A percentile compares a stretch with the other conserved stretches of the same genome.
Evolutionary conservation across 2,329 filamentous ascomycete genomes (phyloP).

Genomic region (Peltaster fructicola): DNA sequence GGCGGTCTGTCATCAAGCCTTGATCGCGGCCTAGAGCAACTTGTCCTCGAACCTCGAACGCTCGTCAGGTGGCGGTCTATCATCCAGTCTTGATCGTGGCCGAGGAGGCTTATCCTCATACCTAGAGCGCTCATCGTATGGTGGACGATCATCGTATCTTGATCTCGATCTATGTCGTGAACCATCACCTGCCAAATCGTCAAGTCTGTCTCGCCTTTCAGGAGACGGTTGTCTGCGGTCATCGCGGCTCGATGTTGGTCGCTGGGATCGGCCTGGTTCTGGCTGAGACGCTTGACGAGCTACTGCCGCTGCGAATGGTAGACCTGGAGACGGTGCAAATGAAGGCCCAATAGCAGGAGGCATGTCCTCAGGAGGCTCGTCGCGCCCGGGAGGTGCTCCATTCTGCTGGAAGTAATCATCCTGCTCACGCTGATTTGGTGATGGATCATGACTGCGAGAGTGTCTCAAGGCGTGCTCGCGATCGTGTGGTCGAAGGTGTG

Average conservation of each 20-base stretch:
- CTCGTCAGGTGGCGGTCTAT: too few species aligned
- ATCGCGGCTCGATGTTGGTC: slow-evolving; percentile 4
- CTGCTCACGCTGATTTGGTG: slow-evolving; percentile 17
- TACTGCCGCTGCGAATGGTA: slow-evolving; percentile 30
- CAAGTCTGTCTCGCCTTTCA: slow-evolving; percentile 2
- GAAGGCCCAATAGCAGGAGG: slow-evolving; percentile 12
- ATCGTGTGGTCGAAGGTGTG: slow-evolving; percentile 11
- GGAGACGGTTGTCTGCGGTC: slow-evolving; percentile 4
- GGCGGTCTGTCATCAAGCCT: slow-evolving; percentile 2
- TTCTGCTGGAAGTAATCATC: slow-evolving; percentile 6
- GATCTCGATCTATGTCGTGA: slow-evolving; percentile 5
- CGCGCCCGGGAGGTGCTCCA: slow-evolving; percentile 4
- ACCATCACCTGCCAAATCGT: slow-evolving; percentile 1
- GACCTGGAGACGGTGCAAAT: slow-evolving; percentile 28
- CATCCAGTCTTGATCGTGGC: too few species aligned
- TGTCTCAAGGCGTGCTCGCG: slow-evolving; percentile 19
- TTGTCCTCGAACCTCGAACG: too few species aligned
- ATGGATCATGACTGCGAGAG: slow-evolving; percentile 25
- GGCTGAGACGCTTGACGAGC: too few species aligned
- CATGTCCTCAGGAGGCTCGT: slow-evolving; percentile 7
- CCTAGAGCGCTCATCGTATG: too few species aligned
- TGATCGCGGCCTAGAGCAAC: too few species aligned
- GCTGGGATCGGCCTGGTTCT: too few species aligned
- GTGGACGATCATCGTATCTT: slow-evolving; percentile 2
- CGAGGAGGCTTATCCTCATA: too few species aligned